These are phyloP conservation scores for Kitagawia praeruptora DNA, from an alignment of 129 eudicot genomes.

Conservation along the genomic window DNA sequence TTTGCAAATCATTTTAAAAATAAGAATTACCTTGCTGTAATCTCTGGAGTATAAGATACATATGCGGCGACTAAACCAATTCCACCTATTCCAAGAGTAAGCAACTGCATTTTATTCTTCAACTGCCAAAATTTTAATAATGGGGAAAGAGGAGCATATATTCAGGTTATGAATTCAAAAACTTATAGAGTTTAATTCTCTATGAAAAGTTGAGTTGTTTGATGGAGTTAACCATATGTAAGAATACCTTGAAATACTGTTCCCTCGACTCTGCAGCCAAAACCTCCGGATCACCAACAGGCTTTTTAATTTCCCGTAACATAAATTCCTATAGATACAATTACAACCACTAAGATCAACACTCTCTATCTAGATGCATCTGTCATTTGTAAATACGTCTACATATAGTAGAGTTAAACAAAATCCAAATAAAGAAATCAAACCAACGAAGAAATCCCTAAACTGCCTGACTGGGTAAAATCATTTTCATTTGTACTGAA, in stretches of 20 bases:
- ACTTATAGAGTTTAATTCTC: neutral
- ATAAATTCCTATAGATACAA: constrained; percentile 49
- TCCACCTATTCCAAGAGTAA: constrained; percentile 83
- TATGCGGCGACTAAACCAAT: constrained; percentile 79
- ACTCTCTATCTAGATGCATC: neutral
- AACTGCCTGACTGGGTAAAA: neutral
- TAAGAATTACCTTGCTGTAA: constrained; percentile 55
- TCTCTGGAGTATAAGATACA: constrained; percentile 81
- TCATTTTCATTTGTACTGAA: neutral
- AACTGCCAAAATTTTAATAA: constrained; percentile 35
- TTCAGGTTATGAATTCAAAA: constrained; percentile 12
- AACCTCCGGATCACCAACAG: constrained; percentile 73
- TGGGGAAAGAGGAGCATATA: neutral
- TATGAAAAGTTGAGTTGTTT: neutral
- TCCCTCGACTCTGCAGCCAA: constrained; percentile 87
- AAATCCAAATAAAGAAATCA: neutral
- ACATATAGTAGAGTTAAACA: neutral
- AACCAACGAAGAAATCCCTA: neutral
- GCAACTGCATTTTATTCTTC: constrained; percentile 69
- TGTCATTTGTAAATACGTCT: neutral
- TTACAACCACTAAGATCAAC: neutral
- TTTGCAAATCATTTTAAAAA: neutral
- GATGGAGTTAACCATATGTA: neutral
- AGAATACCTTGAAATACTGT: constrained; percentile 62
- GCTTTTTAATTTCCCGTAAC: constrained; percentile 59